Conservation (phyloP, 2,329 filamentous ascomycete species). For the Botrytis cinerea region DNA sequence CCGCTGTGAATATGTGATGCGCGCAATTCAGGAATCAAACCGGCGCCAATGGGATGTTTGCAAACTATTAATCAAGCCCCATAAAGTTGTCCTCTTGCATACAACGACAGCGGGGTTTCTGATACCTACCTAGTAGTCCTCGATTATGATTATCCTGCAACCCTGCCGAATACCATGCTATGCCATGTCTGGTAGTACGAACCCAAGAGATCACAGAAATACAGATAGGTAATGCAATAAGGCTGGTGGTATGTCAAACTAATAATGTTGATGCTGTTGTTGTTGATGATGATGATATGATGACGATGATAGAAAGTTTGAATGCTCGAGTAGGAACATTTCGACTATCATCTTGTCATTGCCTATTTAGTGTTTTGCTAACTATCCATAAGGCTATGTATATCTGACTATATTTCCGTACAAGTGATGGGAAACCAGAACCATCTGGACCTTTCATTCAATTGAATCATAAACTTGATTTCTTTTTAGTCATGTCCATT, state of each 20-base stretch:
- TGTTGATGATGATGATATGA: not conserved
- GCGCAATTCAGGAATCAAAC: conserved; percentile 4
- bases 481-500: conserved; percentile 1
- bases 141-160: conserved; percentile 14
- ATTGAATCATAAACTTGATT: not conserved
- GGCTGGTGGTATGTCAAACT: not conserved
- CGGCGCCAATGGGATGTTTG: not conserved
- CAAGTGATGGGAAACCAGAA: not conserved
- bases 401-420: not conserved
- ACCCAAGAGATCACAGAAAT: not conserved
- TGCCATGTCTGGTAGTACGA: conserved; percentile 3
- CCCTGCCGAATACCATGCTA: not conserved
- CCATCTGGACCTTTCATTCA: not conserved
- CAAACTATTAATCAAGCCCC: not conserved
- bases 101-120: conserved; percentile 1
- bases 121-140: conserved; percentile 6
- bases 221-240: not conserved
- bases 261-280: not conserved
- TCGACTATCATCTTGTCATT: not conserved
- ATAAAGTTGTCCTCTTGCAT: not conserved
- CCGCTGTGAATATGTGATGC: conserved; percentile 6
- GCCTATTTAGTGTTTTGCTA: too few species aligned
- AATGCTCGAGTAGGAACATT: not conserved
- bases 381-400: not conserved
- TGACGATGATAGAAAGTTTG: not conserved